Conservation (phyloP, 805 yeast species). For the Metschnikowia aberdeeniae region DNA sequence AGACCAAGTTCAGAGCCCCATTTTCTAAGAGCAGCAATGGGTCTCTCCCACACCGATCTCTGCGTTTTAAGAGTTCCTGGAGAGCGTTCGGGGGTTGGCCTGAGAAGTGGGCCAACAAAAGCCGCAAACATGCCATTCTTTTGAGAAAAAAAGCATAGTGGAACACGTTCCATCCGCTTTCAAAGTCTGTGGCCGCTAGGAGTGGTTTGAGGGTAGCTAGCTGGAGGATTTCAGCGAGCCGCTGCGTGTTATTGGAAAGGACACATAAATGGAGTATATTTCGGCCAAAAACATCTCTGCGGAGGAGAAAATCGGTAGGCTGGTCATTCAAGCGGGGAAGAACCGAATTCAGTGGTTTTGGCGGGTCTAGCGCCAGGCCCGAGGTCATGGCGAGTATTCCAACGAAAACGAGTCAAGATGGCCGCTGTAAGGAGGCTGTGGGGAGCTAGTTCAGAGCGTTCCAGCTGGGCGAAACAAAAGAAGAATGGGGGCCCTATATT, state of each 20-base stretch:
- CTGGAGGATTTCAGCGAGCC: constrained; percentile 44
- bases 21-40: constrained; percentile 65
- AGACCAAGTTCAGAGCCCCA: constrained; percentile 40
- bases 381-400: neutral
- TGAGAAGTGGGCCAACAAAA: constrained; percentile 17
- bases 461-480: too few relatives aligned
- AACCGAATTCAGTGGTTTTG: neutral
- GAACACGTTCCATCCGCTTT: constrained; percentile 78
- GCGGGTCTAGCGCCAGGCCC: neutral
- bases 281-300: constrained; percentile 70
- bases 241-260: constrained; percentile 45
- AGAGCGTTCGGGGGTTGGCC: constrained; percentile 17
- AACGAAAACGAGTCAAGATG: too few relatives aligned
- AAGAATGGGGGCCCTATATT: too few relatives aligned
- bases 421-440: too few relatives aligned
- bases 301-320: constrained; percentile 28
- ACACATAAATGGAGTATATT: constrained; percentile 57
- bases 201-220: constrained; percentile 44
- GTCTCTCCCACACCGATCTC: constrained; percentile 67
- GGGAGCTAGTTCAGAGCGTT: too few relatives aligned
- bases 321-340: neutral
- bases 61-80: constrained; percentile 43
- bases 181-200: constrained; percentile 51
- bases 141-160: constrained; percentile 65
- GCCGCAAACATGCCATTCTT: constrained; percentile 50